These are phyloP conservation scores for Colletotrichum melonis DNA, from an alignment of 2,329 filamentous ascomycete genomes.

Conservation along the genomic window DNA sequence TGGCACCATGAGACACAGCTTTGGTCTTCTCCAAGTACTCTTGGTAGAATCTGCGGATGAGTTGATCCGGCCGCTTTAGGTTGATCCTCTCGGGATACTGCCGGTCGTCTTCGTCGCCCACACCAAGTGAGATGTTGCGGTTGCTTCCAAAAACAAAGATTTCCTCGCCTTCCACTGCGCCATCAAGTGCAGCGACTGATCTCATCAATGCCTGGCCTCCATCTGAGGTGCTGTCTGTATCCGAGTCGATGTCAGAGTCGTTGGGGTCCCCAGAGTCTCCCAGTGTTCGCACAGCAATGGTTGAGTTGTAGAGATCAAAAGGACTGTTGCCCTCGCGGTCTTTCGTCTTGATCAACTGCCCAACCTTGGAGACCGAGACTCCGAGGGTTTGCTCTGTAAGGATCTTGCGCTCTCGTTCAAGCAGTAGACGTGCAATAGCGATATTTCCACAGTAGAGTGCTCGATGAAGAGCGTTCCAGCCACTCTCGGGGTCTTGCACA, in stretches of 20 bases:
- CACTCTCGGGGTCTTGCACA: constrained; percentile 87
- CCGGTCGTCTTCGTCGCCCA: constrained; percentile 95
- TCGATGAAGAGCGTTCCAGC: constrained; percentile 94
- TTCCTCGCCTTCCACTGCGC: constrained; percentile 73
- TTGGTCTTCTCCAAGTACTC: constrained; percentile 69
- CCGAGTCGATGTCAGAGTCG: constrained; percentile 63
- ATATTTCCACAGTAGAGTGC: constrained; percentile 92
- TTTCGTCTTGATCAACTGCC: constrained; percentile 91
- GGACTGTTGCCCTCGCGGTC: constrained; percentile 95
- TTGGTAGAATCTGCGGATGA: constrained; percentile 78
- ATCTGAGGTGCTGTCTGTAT: constrained; percentile 61
- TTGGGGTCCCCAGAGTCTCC: constrained; percentile 53
- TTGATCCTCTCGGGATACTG: constrained; percentile 90
- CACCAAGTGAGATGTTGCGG: constrained; percentile 90
- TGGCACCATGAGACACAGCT: background rate
- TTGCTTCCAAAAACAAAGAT: constrained; percentile 96
- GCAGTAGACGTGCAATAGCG: constrained; percentile 82
- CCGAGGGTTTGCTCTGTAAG: constrained; percentile 68
- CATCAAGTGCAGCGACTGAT: constrained; percentile 37
- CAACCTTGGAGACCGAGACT: constrained; percentile 69
- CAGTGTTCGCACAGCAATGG: constrained; percentile 82
- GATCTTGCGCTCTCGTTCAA: constrained; percentile 81
- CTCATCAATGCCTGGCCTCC: constrained; percentile 28
- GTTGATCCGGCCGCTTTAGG: constrained; percentile 80
- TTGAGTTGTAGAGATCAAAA: constrained; percentile 91